A percentile compares a stretch with the other conserved stretches of the same genome.
These are phyloP conservation scores for Bothriochloa decipiens DNA, from an alignment of 176 grass and related monocot genomes.

Conservation along the genomic window DNA sequence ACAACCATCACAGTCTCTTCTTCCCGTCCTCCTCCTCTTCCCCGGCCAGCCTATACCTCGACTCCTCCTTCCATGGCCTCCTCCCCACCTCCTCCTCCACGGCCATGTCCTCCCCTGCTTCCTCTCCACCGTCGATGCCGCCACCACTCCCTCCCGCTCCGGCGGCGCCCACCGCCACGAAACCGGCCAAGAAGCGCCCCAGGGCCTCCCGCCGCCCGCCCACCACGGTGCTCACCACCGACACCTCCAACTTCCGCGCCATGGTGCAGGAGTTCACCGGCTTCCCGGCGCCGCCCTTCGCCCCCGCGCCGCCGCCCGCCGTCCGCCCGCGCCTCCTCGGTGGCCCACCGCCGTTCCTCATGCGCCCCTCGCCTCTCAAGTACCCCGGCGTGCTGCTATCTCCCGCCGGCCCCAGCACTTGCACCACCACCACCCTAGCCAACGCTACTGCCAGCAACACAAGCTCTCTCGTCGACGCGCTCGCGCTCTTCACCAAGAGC, in stretches of 20 bases:
- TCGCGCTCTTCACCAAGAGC: slow-evolving; percentile 56
- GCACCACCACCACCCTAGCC: slow-evolving; percentile 40
- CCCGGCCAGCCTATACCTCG: slow-evolving; percentile 45
- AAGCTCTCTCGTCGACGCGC: slow-evolving; percentile 50
- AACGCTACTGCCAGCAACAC: neutral
- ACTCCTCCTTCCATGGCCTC: slow-evolving; percentile 49
- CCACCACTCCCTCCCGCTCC: slow-evolving; percentile 33
- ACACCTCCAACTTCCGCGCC: slow-evolving; percentile 96
- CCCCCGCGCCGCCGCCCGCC: slow-evolving; percentile 44
- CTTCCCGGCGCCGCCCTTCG: slow-evolving; percentile 80
- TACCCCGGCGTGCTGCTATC: slow-evolving; percentile 35
- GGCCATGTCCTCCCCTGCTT: neutral
- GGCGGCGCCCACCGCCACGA: slow-evolving; percentile 7
- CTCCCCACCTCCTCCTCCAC: slow-evolving; percentile 28
- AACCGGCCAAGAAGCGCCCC: slow-evolving; percentile 68
- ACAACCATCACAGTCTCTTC: slow-evolving; percentile 48
- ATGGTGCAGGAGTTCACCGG: slow-evolving; percentile 99
- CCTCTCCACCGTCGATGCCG: slow-evolving; percentile 1
- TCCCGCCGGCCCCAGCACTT: slow-evolving; percentile 24
- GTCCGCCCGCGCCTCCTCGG: slow-evolving; percentile 57
- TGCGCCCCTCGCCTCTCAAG: slow-evolving; percentile 50
- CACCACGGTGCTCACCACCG: slow-evolving; percentile 89
- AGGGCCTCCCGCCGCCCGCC: slow-evolving; percentile 77
- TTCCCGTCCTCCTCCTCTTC: slow-evolving; percentile 47
- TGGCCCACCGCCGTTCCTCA: slow-evolving; percentile 44